Evolutionary conservation across 768 basidiomycete species (phyloP), one percentile per base, ranked within the genome.

Genomic region (Lactarius tabidus): DNA sequence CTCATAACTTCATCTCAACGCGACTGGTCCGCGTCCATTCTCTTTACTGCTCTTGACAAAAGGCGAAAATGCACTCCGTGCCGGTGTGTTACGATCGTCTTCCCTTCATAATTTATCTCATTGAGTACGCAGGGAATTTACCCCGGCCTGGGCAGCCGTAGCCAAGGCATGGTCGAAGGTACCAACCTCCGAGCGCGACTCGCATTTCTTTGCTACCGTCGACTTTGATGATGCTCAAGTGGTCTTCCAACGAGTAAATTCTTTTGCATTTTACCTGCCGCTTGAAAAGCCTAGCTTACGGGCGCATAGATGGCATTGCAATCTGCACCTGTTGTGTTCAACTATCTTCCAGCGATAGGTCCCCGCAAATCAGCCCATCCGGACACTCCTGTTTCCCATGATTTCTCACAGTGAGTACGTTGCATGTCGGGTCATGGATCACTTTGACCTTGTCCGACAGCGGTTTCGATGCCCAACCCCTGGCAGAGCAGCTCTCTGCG

Each of bases 21-120:
- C 67, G 86, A 88, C 69, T 99, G 95, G 89, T 90, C 90, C 1
- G 86, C 88, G n/a, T 80, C 88, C 5, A 80, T 99, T 60, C 87
- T 94, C 15, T 83, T 98, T 74, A 99, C 97, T 1, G 97, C 97
- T 0, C 75, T 97, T 67, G 88, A 87, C 70, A 78, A 84, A 12
- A 82, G 87, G 67, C 86, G 92, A 72, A 90, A 87, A 75, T 99
- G 97, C 75, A 75, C 74, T n/a, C 96, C 95, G 54, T 99, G 97
- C 90, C 89, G 80, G 95, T 93, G 70, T 77, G 91, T 23, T 7
- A 4, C 23, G 12, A 62, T 59, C 8, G 2, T n/a, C 33, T 3
- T 31, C 10, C 29, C 23, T 8, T 28, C 14, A 38, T 9, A 15
- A n/a, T 33, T 20, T 28, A 26, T 63, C 53, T 62, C 55, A 48